A percentile compares a stretch with the other conserved stretches of the same genome.
phyloP scores from a whole-genome alignment of 768 basidiomycete species.

The Auriscalpium microsporum region DNA sequence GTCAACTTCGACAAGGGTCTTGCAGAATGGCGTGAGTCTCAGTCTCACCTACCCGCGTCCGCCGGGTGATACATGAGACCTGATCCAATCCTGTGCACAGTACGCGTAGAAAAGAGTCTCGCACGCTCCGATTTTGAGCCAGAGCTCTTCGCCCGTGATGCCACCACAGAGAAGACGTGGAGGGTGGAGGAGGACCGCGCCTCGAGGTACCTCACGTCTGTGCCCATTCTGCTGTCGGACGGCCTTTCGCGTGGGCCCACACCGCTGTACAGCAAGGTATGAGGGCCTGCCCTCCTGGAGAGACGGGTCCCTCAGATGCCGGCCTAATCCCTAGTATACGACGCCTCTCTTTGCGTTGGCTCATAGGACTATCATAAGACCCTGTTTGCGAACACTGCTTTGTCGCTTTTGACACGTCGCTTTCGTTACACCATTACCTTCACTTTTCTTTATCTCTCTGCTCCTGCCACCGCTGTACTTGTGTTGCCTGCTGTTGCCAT shows the following conservation, averaged over 20 bases:
- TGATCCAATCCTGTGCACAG: constrained; percentile 2
- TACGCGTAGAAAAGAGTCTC: constrained; percentile 1
- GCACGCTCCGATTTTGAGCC: constrained; percentile 4
- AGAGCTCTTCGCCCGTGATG: constrained; percentile 1
- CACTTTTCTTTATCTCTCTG: no score
- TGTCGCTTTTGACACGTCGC: no score
- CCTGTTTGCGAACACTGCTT: no score
- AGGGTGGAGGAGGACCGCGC: constrained; percentile 7
- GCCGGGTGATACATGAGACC: background rate
- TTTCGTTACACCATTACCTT: no score
- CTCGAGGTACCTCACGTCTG: constrained; percentile 2
- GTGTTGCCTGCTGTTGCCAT: no score
- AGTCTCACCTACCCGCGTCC: no score
- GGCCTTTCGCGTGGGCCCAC: background rate
- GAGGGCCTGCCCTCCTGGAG: background rate
- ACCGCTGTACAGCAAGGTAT: background rate
- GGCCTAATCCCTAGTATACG: no score
- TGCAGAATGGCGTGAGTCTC: constrained; percentile 42
- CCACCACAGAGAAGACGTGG: constrained; percentile 7
- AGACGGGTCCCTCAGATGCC: background rate
- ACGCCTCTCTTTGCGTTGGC: no score
- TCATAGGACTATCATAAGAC: no score
- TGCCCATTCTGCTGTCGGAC: constrained; percentile 1
- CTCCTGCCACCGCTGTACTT: no score
- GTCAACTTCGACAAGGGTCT: constrained; percentile 48